These are phyloP conservation scores for Coffea eugenioides DNA, from an alignment of 257 asterid species.

Conservation along the genomic window DNA sequence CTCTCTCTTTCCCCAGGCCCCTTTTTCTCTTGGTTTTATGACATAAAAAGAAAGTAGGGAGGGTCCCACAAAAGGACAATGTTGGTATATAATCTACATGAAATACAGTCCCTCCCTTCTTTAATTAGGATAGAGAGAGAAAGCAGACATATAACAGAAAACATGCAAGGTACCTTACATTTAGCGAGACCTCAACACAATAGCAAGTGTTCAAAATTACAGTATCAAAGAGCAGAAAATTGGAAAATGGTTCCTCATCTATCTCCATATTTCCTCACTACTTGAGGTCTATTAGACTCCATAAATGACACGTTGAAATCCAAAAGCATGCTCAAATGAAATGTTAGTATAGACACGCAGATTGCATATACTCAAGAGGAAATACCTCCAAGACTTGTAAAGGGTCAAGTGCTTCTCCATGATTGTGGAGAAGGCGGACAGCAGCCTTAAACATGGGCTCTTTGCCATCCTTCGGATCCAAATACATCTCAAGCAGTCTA, in stretches of 20 bases:
- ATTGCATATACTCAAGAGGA: slow-evolving; percentile 10
- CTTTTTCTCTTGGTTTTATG: too few species aligned
- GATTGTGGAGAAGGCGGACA: slow-evolving; percentile 87
- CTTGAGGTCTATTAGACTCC: background rate
- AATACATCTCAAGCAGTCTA: slow-evolving; percentile 93
- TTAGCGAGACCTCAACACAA: background rate
- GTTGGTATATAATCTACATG: too few species aligned
- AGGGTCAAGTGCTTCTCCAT: slow-evolving; percentile 90
- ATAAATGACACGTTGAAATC: too few species aligned
- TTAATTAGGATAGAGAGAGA: background rate
- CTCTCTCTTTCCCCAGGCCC: background rate
- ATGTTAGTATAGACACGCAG: background rate
- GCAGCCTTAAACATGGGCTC: slow-evolving; percentile 93
- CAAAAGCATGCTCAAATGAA: background rate
- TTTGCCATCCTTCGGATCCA: slow-evolving; percentile 90
- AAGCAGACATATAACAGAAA: background rate
- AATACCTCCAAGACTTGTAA: slow-evolving; percentile 84
- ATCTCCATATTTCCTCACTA: background rate
- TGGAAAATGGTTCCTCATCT: too few species aligned
- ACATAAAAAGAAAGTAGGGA: too few species aligned
- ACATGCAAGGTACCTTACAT: background rate
- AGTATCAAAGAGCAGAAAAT: too few species aligned
- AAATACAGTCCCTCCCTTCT: too few species aligned
- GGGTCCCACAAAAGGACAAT: too few species aligned
- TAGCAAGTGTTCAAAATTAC: too few species aligned